phyloP scores from a whole-genome alignment of 1,284 basidiomycete genomes.

The Naganishia sp. region DNA sequence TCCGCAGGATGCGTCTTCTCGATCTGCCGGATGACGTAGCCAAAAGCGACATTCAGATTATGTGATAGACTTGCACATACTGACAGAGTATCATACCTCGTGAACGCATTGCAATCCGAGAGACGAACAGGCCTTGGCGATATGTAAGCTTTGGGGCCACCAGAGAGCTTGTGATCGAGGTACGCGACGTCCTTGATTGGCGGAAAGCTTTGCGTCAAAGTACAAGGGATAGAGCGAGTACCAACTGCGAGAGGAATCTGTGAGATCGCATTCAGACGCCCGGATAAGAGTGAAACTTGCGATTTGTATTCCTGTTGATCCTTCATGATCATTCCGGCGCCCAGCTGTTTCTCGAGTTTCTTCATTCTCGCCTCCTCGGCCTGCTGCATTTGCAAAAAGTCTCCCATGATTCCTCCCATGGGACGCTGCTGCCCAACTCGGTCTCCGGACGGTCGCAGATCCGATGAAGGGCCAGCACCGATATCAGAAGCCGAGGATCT shows the following conservation, averaged over 20 bases:
- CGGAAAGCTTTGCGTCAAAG: slow-evolving; percentile 89
- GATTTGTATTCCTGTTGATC: slow-evolving; percentile 51
- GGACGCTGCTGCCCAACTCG: neutral
- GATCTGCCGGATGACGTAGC: slow-evolving; percentile 43
- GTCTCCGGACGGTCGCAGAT: slow-evolving; percentile 12
- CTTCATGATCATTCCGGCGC: slow-evolving; percentile 38
- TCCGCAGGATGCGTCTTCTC: slow-evolving; percentile 88
- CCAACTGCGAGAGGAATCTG: slow-evolving; percentile 63
- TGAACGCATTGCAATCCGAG: slow-evolving; percentile 79
- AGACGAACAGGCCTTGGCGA: slow-evolving; percentile 76
- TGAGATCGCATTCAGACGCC: neutral
- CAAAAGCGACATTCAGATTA: neutral
- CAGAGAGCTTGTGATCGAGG: slow-evolving; percentile 77
- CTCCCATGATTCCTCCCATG: slow-evolving; percentile 55
- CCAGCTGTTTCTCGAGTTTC: slow-evolving; percentile 49
- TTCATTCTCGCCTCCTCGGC: slow-evolving; percentile 51
- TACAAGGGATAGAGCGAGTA: slow-evolving; percentile 95
- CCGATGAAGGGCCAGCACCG: neutral
- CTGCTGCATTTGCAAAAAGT: slow-evolving; percentile 53
- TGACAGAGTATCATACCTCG: slow-evolving; percentile 60
- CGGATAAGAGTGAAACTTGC: slow-evolving; percentile 38
- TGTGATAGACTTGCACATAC: no score
- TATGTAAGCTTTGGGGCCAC: slow-evolving; percentile 91
- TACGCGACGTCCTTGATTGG: slow-evolving; percentile 77
- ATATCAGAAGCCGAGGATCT: neutral